Evolutionary conservation across 768 basidiomycete genomes (phyloP), one percentile per base, ranked within the genome.

Genomic region (Mycena sanguinolenta): DNA sequence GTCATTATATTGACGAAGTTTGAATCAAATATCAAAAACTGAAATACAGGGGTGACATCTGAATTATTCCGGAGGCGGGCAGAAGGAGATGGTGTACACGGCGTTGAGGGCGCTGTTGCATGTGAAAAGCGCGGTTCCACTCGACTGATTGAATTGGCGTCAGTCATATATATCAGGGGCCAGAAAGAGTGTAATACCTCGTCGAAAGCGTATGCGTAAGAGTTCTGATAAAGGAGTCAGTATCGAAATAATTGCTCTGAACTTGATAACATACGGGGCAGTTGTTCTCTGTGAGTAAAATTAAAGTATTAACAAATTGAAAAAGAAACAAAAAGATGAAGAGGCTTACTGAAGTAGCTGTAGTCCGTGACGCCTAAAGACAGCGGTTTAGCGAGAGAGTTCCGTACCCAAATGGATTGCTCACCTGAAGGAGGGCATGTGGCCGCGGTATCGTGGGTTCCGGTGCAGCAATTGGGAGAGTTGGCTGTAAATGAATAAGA

Each of bases 391-490:
- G n/a, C n/a, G n/a, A n/a, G n/a, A n/a, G n/a, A n/a, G n/a, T n/a
- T n/a, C n/a, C n/a, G n/a, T n/a, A n/a, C n/a, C n/a, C n/a, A n/a
- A n/a, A n/a, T n/a, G n/a, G n/a, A n/a, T n/a, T n/a, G n/a, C n/a
- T n/a, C n/a, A n/a, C n/a, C n/a, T 1, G 84, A 84, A 3, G 84
- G 65, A 16, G 86, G 87, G 74, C 88, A 89, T 0, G 87, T 87
- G 10, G 72, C 79, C 6, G 84, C 58, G 8, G 84, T 86, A 72
- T 77, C 70, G 62, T 71, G 63, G 10, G 12, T 27, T 0, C 75
- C 77, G 25, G 36, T 75, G 74, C 77, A 78, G 69, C 77, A 76
- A 68, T 78, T 78, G 17, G 75, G 65, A 8, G 72, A 73, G 70
- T 75, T 62, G 32, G 25, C 72, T 73, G 42, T 5, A 27, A 12